Evolutionary conservation across 129 eudicot genomes (phyloP).

Genomic region (Erigeron canadensis): DNA sequence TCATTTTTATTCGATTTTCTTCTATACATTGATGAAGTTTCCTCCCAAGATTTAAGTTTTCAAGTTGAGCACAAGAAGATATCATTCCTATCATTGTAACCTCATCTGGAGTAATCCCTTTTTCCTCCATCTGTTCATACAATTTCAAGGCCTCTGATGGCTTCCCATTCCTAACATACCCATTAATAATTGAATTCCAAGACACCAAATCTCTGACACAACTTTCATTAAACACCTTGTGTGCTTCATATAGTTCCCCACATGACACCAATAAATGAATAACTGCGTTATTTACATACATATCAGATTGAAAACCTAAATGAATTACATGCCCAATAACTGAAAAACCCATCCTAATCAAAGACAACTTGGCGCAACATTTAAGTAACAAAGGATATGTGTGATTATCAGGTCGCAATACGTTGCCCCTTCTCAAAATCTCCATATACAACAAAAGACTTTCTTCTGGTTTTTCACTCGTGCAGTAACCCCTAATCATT

Average conservation of each 20-base stretch:
- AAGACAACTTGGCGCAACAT: constrained; percentile 44
- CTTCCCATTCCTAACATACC: constrained; percentile 46
- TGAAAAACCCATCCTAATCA: constrained; percentile 37
- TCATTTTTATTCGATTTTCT: constrained; percentile 37
- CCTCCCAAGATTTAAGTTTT: constrained; percentile 53
- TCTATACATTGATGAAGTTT: constrained; percentile 45
- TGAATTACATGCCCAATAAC: constrained; percentile 58
- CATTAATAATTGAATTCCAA: constrained; percentile 63
- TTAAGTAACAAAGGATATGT: constrained; percentile 71
- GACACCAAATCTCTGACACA: constrained; percentile 60
- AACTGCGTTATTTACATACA: constrained; percentile 61
- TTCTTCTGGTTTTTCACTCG: constrained; percentile 37
- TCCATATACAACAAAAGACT: constrained; percentile 48
- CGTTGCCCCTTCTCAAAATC: constrained; percentile 37
- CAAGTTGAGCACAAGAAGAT: constrained; percentile 51
- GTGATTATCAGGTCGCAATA: constrained; percentile 55
- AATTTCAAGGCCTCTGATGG: constrained; percentile 46
- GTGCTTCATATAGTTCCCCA: constrained; percentile 52
- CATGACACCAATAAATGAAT: constrained; percentile 55
- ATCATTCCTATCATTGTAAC: constrained; percentile 76
- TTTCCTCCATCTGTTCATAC: constrained; percentile 41
- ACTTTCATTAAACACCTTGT: constrained; percentile 57
- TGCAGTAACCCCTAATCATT: constrained; percentile 52
- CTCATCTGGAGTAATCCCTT: constrained; percentile 56
- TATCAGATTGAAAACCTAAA: constrained; percentile 46